phyloP scores from a whole-genome alignment of 2,329 filamentous ascomycete genomes.

The Fusarium virguliforme region DNA sequence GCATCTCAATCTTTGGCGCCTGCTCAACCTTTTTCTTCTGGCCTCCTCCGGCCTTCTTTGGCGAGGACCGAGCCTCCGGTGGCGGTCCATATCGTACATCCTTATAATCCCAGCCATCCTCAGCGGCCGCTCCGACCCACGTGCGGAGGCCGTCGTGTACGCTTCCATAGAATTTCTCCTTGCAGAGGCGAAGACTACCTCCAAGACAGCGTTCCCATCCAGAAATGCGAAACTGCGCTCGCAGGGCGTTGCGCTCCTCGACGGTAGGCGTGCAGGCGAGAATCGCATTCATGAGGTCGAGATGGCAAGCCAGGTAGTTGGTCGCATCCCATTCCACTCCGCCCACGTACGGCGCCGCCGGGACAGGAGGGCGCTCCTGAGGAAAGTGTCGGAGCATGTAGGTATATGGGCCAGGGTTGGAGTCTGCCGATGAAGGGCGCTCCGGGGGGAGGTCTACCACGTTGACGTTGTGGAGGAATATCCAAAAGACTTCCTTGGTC shows the following conservation, averaged over 20 bases:
- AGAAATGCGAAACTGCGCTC: slow-evolving; percentile 83
- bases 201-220: slow-evolving; percentile 95
- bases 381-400: slow-evolving; percentile 85
- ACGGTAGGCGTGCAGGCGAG: slow-evolving; percentile 82
- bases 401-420: slow-evolving; percentile 62
- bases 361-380: slow-evolving; percentile 87
- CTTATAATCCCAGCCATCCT: slow-evolving; percentile 89
- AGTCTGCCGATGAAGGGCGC: slow-evolving; percentile 51
- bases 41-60: slow-evolving; percentile 55
- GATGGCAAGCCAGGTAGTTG: slow-evolving; percentile 92
- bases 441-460: slow-evolving; percentile 78
- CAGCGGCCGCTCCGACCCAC: slow-evolving; percentile 89
- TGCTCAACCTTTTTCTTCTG: slow-evolving; percentile 69
- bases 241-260: slow-evolving; percentile 81
- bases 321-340: slow-evolving; percentile 99
- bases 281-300: slow-evolving; percentile 93
- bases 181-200: slow-evolving; percentile 87
- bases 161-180: slow-evolving; percentile 96
- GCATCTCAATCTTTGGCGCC: slow-evolving; percentile 75
- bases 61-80: slow-evolving; percentile 52
- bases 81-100: slow-evolving; percentile 83
- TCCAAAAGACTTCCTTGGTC: slow-evolving; percentile 99
- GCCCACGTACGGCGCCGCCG: slow-evolving; percentile 94
- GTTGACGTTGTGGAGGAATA: slow-evolving; percentile 95
- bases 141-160: slow-evolving; percentile 91